Conservation (phyloP, 768 basidiomycete genomes). For the Boletus coccyginus region DNA sequence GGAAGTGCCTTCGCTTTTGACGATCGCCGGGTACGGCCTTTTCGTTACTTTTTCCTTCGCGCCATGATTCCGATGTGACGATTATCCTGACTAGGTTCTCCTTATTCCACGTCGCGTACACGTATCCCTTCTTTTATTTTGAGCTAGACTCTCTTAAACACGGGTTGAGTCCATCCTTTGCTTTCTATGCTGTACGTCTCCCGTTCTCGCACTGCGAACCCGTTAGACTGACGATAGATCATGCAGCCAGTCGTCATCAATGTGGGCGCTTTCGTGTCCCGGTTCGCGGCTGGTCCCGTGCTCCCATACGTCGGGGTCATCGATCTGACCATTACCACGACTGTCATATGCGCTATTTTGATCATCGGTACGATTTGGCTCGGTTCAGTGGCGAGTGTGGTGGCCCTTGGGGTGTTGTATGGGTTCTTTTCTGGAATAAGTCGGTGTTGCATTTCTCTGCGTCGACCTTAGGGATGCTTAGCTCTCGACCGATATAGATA, state of each 20-base stretch:
- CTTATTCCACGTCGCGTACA: slow-evolving; percentile 37
- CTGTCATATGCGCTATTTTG: slow-evolving; percentile 34
- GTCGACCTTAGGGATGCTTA: neutral
- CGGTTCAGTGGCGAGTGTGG: slow-evolving; percentile 35
- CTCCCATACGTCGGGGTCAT: slow-evolving; percentile 41
- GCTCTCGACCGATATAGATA: slow-evolving; percentile 22
- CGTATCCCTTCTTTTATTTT: slow-evolving; percentile 56
- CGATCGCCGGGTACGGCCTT: slow-evolving; percentile 17
- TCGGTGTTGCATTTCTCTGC: slow-evolving; percentile 14
- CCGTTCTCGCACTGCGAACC: neutral
- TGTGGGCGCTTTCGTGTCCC: slow-evolving; percentile 45
- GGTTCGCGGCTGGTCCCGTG: slow-evolving; percentile 41
- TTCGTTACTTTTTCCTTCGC: neutral
- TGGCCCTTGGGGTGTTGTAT: slow-evolving; percentile 43
- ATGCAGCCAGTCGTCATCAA: slow-evolving; percentile 52
- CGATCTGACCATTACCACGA: slow-evolving; percentile 40
- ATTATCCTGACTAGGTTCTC: slow-evolving; percentile 11
- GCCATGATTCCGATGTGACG: neutral
- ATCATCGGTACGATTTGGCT: slow-evolving; percentile 47
- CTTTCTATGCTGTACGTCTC: slow-evolving; percentile 51
- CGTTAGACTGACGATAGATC: neutral
- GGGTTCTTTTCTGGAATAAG: slow-evolving; percentile 48
- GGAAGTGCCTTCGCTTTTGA: slow-evolving; percentile 24
- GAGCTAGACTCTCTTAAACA: slow-evolving; percentile 54
- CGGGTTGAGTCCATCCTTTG: slow-evolving; percentile 41